These are phyloP conservation scores for Metarhizium sp. DNA, from an alignment of 2,329 filamentous ascomycete species.

Conservation along the genomic window DNA sequence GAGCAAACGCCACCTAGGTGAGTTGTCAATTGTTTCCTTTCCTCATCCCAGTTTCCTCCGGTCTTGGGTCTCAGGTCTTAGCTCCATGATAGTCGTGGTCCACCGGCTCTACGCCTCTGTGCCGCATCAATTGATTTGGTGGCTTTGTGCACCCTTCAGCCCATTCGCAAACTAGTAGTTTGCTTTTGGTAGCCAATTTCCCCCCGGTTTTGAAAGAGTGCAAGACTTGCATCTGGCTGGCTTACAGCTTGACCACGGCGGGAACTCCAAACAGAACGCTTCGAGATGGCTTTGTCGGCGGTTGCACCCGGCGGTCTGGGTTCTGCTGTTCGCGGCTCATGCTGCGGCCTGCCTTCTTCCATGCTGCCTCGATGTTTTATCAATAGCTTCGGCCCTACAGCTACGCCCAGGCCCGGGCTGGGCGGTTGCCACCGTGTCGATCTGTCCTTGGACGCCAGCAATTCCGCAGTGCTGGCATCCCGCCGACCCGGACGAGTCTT, in stretches of 20 bases:
- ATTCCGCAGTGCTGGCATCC: not conserved
- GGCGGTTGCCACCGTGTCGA: not conserved
- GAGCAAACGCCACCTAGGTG: slow-evolving; percentile 3
- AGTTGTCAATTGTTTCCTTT: slow-evolving; percentile 3
- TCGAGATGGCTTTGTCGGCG: not conserved
- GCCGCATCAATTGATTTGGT: not conserved
- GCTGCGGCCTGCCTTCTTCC: no score
- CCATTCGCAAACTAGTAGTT: not conserved
- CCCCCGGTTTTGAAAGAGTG: not conserved
- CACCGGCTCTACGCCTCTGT: not conserved
- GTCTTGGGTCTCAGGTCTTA: not conserved
- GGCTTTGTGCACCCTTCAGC: not conserved
- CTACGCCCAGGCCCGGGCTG: not conserved
- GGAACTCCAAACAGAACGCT: not conserved
- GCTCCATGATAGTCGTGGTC: not conserved
- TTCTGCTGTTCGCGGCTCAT: not conserved
- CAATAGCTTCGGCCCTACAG: no score
- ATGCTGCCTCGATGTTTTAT: no score
- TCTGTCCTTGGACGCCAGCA: not conserved
- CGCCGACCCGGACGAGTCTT: not conserved
- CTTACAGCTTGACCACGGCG: not conserved
- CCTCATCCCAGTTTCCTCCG: not conserved
- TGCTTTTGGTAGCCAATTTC: not conserved
- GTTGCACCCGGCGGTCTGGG: not conserved
- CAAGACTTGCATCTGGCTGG: not conserved